Conservation (phyloP, 208 protist species). For the Strigomonas culicis region DNA sequence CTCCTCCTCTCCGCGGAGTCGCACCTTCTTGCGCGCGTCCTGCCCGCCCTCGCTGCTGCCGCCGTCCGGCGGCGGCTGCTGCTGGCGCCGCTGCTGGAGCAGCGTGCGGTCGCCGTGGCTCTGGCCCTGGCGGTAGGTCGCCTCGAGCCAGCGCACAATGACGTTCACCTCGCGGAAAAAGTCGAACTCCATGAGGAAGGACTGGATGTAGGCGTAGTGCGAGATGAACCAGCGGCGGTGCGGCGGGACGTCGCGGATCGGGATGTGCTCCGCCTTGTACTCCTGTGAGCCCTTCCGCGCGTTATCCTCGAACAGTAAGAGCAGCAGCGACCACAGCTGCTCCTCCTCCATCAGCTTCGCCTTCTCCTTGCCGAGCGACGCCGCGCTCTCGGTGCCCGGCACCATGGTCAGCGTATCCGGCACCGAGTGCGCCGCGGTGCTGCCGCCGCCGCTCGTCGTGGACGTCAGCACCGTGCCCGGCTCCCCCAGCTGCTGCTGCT, state of each 20-base stretch:
- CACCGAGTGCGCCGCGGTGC: not conserved
- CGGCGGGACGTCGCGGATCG: conserved; percentile 45
- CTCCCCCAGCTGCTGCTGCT: too few relatives aligned
- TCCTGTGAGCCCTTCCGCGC: conserved; percentile 26
- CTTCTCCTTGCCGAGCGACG: conserved; percentile 41
- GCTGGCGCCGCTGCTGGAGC: not conserved
- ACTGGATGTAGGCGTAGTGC: conserved; percentile 70
- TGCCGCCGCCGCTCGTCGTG: not conserved
- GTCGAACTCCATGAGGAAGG: conserved; percentile 50
- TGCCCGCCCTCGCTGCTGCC: too few relatives aligned
- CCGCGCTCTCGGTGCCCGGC: conserved; percentile 25
- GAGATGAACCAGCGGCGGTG: conserved; percentile 80
- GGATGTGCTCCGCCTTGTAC: conserved; percentile 65
- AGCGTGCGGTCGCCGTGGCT: too few relatives aligned
- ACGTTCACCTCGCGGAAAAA: conserved; percentile 59
- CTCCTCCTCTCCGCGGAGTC: conserved; percentile 44
- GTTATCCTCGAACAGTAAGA: conserved; percentile 50
- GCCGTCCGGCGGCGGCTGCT: not conserved
- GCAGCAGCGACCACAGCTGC: conserved; percentile 56
- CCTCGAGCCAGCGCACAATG: conserved; percentile 74
- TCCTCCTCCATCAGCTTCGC: conserved; percentile 37
- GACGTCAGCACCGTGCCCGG: too few relatives aligned
- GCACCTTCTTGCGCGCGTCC: not conserved
- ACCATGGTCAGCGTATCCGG: not conserved
- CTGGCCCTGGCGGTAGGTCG: conserved; percentile 37